Evolutionary conservation across 352 stramenopile species (phyloP), one percentile per base, ranked within the genome.

Genomic region (Pythium brachiatum): DNA sequence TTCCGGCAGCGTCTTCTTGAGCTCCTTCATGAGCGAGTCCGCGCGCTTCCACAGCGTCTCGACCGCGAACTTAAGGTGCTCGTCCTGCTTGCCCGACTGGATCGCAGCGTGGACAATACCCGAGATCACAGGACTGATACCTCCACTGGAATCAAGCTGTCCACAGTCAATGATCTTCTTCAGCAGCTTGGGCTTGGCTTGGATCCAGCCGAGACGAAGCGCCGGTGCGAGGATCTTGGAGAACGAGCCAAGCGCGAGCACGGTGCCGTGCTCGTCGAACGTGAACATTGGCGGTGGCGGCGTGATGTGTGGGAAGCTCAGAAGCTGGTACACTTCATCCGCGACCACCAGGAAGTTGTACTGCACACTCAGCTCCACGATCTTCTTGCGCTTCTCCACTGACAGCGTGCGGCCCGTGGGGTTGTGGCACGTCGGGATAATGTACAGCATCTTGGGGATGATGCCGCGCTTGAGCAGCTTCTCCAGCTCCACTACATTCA

Each of bases 271-370:
- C 55, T 75, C 43, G 65, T 94, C 87, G 53, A 93, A 95, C 29
- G 81, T 90, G 60, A 92, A 91, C 71, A 95, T 90, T 25, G 85
- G 82, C 46, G 86, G 80, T n/a, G 87, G 86, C 15, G 84, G 83
- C 29, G 76, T 91, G 62, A 92, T 77, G 69, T 88, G 70, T 48
- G 89, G 82, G 76, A 96, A 98, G 65, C 94, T 96, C 46, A 98
- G 75, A 51, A 98, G 75, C 74, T 98, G 91, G 83, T 98, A 98
- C 26, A 98, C 93, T 71, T 98, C 94, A 68, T 98, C 93, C 20
- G 89, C 87, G 27, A 97, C 75, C 56, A 98, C 78, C 27, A 97
- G 68, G 67, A 98, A 96, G 71, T 79, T 78, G 76, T 97, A 95
- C 69, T 92, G 69, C 29, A 90, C 76, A 51, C 85, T 92, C 65